These are phyloP conservation scores for Tylopilus intermedius DNA, from an alignment of 768 basidiomycete species.

Conservation along the genomic window DNA sequence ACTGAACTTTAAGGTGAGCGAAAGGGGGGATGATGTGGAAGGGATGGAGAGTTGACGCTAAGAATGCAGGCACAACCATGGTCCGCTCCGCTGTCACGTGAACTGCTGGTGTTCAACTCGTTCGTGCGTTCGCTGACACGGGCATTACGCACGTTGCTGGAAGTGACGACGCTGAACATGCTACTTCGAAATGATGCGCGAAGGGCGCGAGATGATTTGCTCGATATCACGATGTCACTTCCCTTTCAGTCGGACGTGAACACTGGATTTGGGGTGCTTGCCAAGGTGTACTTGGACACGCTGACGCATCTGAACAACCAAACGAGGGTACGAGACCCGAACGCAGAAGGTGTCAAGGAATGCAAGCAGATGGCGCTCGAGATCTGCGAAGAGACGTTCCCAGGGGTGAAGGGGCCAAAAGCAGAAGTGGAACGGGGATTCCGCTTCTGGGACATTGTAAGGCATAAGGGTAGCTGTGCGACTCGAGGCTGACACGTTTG, in stretches of 20 bases:
- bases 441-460: conserved; percentile 96
- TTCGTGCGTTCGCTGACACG: conserved; percentile 90
- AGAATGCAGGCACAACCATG: conserved; percentile 73
- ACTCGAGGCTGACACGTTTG: conserved; percentile 22
- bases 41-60: not conserved
- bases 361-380: conserved; percentile 85
- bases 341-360: conserved; percentile 73
- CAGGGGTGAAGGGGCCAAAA: conserved; percentile 82
- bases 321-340: conserved; percentile 68
- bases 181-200: conserved; percentile 85
- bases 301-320: conserved; percentile 83
- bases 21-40: not conserved
- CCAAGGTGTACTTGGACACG: conserved; percentile 94
- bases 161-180: conserved; percentile 91
- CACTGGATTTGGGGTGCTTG: conserved; percentile 95
- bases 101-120: conserved; percentile 96
- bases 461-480: conserved; percentile 28
- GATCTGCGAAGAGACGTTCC: conserved; percentile 91
- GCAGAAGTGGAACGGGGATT: conserved; percentile 93
- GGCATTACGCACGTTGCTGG: conserved; percentile 83
- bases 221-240: conserved; percentile 87
- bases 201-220: conserved; percentile 79
- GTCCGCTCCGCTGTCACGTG: conserved; percentile 94
- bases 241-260: conserved; percentile 96
- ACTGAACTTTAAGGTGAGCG: conserved; percentile 81